phyloP scores from a whole-genome alignment of 2,329 filamentous ascomycete genomes.

The Pseudogymnoascus sp. region DNA sequence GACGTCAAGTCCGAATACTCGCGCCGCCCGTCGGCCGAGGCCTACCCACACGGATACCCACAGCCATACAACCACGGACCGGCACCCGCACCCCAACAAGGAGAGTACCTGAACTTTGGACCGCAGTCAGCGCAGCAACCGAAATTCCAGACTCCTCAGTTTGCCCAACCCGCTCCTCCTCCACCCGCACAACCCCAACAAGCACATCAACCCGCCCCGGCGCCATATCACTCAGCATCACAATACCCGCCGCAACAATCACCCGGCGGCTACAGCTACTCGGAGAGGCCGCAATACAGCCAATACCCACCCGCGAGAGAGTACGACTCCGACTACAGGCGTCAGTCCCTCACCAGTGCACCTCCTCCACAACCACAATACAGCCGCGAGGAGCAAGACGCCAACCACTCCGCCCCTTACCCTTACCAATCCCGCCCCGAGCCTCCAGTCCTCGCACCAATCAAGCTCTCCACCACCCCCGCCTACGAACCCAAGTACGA shows the following conservation, averaged over 20 bases:
- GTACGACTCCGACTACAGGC: conserved; percentile 18
- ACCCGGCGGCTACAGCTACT: neutral
- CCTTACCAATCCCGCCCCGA: neutral
- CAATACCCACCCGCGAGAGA: neutral
- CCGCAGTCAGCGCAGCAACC: conserved; percentile 10
- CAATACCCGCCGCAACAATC: conserved; percentile 1
- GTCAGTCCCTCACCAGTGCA: conserved; percentile 7
- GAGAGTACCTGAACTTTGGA: neutral
- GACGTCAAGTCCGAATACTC: conserved; percentile 36
- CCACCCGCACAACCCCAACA: conserved; percentile 21
- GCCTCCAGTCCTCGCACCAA: conserved; percentile 10
- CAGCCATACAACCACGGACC: conserved; percentile 17
- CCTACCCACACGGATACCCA: conserved; percentile 30
- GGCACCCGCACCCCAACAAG: conserved; percentile 22
- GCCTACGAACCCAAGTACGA: conserved; percentile 15
- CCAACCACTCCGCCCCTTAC: neutral
- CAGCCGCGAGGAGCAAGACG: neutral
- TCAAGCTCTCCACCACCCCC: conserved; percentile 12
- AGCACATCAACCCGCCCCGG: conserved; percentile 15
- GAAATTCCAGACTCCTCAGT: conserved; percentile 17
- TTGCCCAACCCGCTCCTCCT: conserved; percentile 20
- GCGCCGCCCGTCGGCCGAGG: conserved; percentile 41
- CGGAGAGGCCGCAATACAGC: conserved; percentile 14
- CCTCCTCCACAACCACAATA: neutral
- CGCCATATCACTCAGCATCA: conserved; percentile 13